Evolutionary conservation across 108 stramenopile species (phyloP).

Genomic region (Nannochloropsis oceanica): DNA sequence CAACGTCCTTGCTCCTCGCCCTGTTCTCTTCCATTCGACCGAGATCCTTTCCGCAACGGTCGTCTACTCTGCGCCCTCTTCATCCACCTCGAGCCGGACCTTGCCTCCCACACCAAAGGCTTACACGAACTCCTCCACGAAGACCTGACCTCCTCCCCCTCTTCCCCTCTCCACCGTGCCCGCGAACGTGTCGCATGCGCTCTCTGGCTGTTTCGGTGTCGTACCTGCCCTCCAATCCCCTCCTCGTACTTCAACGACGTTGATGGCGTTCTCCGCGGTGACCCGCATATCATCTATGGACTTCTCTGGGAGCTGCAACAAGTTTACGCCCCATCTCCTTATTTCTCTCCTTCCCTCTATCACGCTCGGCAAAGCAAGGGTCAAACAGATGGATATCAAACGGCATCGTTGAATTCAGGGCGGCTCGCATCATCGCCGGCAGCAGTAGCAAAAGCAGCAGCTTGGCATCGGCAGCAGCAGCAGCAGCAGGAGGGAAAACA

Average conservation of each 20-base stretch:
- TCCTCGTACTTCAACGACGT: not conserved
- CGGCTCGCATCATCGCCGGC: too few species aligned
- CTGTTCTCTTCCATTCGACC: not conserved
- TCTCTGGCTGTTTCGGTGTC: not conserved
- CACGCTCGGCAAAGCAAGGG: too few species aligned
- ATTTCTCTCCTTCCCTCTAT: not conserved
- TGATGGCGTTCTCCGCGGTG: not conserved
- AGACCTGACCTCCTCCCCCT: not conserved
- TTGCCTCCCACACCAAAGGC: not conserved
- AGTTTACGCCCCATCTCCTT: not conserved
- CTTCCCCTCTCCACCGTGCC: not conserved
- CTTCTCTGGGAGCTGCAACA: not conserved
- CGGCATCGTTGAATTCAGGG: too few species aligned
- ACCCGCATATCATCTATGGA: not conserved
- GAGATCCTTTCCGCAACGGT: not conserved
- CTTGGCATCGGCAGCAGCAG: too few species aligned
- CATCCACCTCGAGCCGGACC: not conserved
- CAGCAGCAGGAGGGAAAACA: too few species aligned
- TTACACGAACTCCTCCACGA: not conserved
- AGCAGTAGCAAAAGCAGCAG: too few species aligned
- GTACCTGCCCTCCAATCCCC: not conserved
- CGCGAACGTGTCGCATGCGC: not conserved
- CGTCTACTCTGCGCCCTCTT: not conserved
- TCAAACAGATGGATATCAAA: too few species aligned
- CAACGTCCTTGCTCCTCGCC: not conserved